Evolutionary conservation across 768 basidiomycete species (phyloP), one percentile per base, ranked within the genome.

Genomic region (Sarcomyxa edulis): DNA sequence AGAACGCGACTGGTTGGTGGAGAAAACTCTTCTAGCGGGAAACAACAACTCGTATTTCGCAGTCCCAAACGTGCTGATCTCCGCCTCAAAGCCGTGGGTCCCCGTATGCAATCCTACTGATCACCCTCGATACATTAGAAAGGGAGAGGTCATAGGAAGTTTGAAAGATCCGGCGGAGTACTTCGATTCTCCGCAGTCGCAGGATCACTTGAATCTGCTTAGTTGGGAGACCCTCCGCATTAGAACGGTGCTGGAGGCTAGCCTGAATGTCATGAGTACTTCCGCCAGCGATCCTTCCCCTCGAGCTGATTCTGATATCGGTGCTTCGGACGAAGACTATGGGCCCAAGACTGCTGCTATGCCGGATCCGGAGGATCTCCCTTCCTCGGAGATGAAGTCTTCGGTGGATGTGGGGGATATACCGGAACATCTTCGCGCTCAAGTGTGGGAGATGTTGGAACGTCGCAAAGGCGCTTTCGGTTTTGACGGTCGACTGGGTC

Each of bases 331-430:
- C n/a, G 44, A 51, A 28, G 18, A 33, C 11, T 48, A 43, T 37
- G 46, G 49, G 2, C 50, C 52, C 3, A 58, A 58, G 20, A 52
- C 46, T 7, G 35, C 48, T 1, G 56, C 50, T 12, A 32, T 45
- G 0, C 56, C n/a, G n/a, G n/a, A n/a, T n/a, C n/a, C 56, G 10
- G 49, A 44, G 5, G 50, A 49, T 16, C 21, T 36, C n/a, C 10
- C 16, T 11, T 6, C 27, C 2, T 24, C 12, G 12, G 41, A 44
- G 15, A 32, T 51, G 2, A 21, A 47, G 3, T 19, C 27, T 6
- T 19, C 39, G 3, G 41, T 56, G 0, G 40, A 54, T 19, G 26
- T 56, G 12, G 47, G 50, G 0, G 49, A 57, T 33, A 37, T 57
- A 1, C 47, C 50, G 1, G 19, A 18, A 2, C 34, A 41, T 9